Conservation (phyloP, 2,329 filamentous ascomycete species). For the Pyricularia grisea region DNA sequence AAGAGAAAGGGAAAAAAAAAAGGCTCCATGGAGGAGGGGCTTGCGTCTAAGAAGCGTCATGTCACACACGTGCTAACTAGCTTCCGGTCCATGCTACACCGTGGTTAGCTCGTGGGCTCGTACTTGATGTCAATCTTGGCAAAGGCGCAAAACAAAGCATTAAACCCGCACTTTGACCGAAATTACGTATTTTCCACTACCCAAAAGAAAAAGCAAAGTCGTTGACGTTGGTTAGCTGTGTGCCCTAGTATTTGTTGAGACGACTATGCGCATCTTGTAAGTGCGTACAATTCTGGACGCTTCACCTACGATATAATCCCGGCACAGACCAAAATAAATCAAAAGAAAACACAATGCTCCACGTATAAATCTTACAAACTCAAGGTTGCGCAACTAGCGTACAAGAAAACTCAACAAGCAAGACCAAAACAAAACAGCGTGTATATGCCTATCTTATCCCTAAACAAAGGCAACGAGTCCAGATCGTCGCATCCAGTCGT, state of each 20-base stretch:
- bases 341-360: neutral
- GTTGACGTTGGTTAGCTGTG: neutral
- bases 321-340: neutral
- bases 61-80: neutral
- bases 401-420: neutral
- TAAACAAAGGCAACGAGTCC: neutral
- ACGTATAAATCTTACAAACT: neutral
- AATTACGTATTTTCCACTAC: neutral
- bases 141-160: neutral
- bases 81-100: neutral
- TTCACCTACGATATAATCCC: neutral
- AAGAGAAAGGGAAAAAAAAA: neutral
- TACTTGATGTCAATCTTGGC: neutral
- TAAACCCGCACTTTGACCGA: neutral
- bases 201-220: neutral
- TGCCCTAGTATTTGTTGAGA: too few species aligned
- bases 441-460: neutral
- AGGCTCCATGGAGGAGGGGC: too few species aligned
- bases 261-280: too few species aligned
- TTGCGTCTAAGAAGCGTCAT: neutral
- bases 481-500: neutral
- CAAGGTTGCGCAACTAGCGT: neutral
- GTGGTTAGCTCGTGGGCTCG: neutral
- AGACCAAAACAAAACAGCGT: neutral
- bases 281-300: too few species aligned